These are phyloP conservation scores for Onygena corvina DNA, from an alignment of 2,329 filamentous ascomycete species.

Conservation along the genomic window DNA sequence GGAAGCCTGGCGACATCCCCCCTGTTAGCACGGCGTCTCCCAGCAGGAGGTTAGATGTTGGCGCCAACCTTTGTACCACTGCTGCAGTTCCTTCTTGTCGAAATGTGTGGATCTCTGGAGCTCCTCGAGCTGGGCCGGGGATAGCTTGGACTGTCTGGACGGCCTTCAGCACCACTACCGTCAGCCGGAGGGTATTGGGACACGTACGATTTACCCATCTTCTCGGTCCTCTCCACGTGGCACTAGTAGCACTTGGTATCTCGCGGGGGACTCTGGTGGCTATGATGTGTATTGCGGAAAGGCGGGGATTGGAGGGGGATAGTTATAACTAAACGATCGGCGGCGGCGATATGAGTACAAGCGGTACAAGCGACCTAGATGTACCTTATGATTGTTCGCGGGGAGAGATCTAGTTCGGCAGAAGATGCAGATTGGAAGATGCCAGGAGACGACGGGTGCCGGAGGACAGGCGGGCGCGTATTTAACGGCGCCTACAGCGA, in stretches of 20 bases:
- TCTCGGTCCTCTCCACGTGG: neutral
- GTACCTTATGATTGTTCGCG: too few species aligned
- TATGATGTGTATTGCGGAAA: neutral
- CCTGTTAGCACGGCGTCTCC: neutral
- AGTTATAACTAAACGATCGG: neutral
- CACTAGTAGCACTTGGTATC: too few species aligned
- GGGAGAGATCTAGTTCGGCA: too few species aligned
- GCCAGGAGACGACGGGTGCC: too few species aligned
- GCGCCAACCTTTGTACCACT: conserved; percentile 94
- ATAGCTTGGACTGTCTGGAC: conserved; percentile 93
- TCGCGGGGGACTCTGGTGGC: too few species aligned
- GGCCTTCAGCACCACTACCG: neutral
- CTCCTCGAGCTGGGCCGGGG: conserved; percentile 86
- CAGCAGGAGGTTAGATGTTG: neutral
- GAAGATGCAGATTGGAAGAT: too few species aligned
- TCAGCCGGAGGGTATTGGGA: too few species aligned
- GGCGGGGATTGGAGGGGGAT: neutral
- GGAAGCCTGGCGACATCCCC: conserved; percentile 62
- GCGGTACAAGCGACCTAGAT: too few species aligned
- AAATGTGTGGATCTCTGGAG: conserved; percentile 96
- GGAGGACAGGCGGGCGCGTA: too few species aligned
- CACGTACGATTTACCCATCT: conserved; percentile 8
- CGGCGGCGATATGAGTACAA: too few species aligned
- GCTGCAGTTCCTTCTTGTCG: conserved; percentile 98
- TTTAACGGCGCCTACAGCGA: too few species aligned